phyloP scores from a whole-genome alignment of 129 eudicot species.

The Centella asiatica region DNA sequence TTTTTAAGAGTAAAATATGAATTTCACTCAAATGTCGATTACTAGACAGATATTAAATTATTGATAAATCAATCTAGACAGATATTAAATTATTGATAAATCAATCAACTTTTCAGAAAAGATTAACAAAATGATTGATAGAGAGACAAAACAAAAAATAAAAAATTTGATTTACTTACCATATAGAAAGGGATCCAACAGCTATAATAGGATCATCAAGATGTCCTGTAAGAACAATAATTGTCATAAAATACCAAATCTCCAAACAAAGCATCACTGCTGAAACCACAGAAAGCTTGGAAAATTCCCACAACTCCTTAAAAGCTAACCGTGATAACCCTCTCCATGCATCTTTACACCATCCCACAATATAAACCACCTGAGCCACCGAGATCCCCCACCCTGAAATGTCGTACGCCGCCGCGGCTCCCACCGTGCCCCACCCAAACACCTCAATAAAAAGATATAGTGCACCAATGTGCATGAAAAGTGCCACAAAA shows the following conservation, averaged over 20 bases:
- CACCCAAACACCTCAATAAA: slow-evolving; percentile 46
- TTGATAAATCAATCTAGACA: too few relatives aligned
- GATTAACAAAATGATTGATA: too few relatives aligned
- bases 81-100: too few relatives aligned
- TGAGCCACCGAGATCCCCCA: slow-evolving; percentile 74
- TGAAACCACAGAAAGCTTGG: slow-evolving; percentile 58
- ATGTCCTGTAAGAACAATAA: slow-evolving; percentile 69
- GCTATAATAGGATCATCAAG: slow-evolving; percentile 64
- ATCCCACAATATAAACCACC: slow-evolving; percentile 42
- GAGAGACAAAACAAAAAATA: neutral
- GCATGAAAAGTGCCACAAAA: slow-evolving; percentile 40
- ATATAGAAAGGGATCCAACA: slow-evolving; percentile 72
- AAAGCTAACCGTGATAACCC: slow-evolving; percentile 69
- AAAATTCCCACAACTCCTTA: slow-evolving; percentile 53
- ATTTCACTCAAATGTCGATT: too few relatives aligned
- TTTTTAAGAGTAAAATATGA: too few relatives aligned
- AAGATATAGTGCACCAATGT: slow-evolving; percentile 32
- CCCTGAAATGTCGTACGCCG: slow-evolving; percentile 46
- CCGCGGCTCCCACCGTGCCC: slow-evolving; percentile 63
- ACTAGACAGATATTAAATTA: too few relatives aligned
- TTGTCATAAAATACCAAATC: slow-evolving; percentile 78
- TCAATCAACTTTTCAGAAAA: too few relatives aligned
- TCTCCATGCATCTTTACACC: slow-evolving; percentile 67
- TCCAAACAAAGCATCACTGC: slow-evolving; percentile 75
- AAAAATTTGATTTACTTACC: slow-evolving; percentile 27